Evolutionary conservation across 2,329 filamentous ascomycete genomes (phyloP).

Genomic region (Hymenoscyphus linearis): DNA sequence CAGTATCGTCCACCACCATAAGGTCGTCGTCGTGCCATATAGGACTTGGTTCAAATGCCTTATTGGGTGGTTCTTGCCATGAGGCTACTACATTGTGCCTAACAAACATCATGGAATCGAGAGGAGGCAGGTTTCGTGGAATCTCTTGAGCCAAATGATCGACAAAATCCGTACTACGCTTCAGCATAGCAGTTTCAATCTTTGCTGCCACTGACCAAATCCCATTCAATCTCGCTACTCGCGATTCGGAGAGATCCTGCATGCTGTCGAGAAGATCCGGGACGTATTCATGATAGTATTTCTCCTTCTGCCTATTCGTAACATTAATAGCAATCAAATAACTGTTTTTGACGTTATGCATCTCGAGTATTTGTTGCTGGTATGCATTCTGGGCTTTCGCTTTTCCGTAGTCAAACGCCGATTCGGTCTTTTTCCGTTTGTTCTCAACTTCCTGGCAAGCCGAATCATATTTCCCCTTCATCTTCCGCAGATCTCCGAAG

Average conservation of each 20-base stretch:
- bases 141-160: conserved; percentile 75
- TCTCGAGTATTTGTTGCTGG: conserved; percentile 86
- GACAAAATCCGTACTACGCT: conserved; percentile 66
- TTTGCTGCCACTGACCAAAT: conserved; percentile 78
- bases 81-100: conserved; percentile 77
- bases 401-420: conserved; percentile 81
- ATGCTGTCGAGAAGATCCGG: conserved; percentile 89
- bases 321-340: conserved; percentile 95
- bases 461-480: conserved; percentile 87
- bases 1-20: conserved; percentile 81
- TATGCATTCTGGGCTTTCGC: conserved; percentile 86
- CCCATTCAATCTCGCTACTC: conserved; percentile 75
- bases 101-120: conserved; percentile 98
- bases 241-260: conserved; percentile 89
- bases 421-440: conserved; percentile 89
- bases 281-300: conserved; percentile 95
- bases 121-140: conserved; percentile 74
- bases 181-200: conserved; percentile 74
- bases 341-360: conserved; percentile 98
- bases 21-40: conserved; percentile 92
- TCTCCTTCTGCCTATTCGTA: conserved; percentile 95
- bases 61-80: conserved; percentile 80
- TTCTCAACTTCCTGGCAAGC: conserved; percentile 93
- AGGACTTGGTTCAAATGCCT: conserved; percentile 86
- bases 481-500: conserved; percentile 82